Percentiles rank a stretch among this genome's conserved stretches.
phyloP scores from a whole-genome alignment of 169 alveolate species.

The Plasmodium chabaudi region DNA sequence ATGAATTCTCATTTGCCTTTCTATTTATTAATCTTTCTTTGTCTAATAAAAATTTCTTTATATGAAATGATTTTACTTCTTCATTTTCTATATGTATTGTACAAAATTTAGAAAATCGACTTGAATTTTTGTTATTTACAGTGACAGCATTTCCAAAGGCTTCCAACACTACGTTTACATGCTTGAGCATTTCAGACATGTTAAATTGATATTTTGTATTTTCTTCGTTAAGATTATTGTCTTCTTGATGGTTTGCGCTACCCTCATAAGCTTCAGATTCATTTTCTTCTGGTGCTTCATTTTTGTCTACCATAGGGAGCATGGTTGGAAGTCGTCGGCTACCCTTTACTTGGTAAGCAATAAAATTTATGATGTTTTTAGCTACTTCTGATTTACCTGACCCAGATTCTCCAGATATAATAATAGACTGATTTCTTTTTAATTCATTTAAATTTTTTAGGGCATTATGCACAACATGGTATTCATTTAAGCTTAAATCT shows the following conservation, averaged over 20 bases:
- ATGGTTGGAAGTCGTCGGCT: not conserved
- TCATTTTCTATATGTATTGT: slow-evolving; percentile 25
- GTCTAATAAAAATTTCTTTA: slow-evolving; percentile 39
- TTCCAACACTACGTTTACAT: slow-evolving; percentile 17
- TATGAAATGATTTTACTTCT: slow-evolving; percentile 1
- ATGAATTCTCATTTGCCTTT: slow-evolving; percentile 19
- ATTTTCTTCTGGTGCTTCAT: not conserved
- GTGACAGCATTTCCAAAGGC: slow-evolving; percentile 63
- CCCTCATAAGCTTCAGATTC: not conserved
- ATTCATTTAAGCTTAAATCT: slow-evolving; percentile 30
- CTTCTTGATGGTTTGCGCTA: not conserved
- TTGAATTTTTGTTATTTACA: slow-evolving; percentile 36
- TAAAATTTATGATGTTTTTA: slow-evolving; percentile 89
- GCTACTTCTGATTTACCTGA: slow-evolving; percentile 96
- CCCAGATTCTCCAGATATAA: slow-evolving; percentile 95
- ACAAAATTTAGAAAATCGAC: slow-evolving; percentile 33
- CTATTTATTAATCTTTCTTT: slow-evolving; percentile 42
- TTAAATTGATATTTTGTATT: not conserved
- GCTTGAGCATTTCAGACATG: slow-evolving; percentile 16
- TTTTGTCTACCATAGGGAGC: not conserved
- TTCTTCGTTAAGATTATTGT: too few species aligned
- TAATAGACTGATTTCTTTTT: slow-evolving; percentile 88
- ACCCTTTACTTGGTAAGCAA: slow-evolving; percentile 77
- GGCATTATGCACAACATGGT: slow-evolving; percentile 27
- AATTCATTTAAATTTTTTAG: slow-evolving; percentile 20